Conservation (phyloP, 1,139 yeast species). For the Pneumocystis canis region DNA sequence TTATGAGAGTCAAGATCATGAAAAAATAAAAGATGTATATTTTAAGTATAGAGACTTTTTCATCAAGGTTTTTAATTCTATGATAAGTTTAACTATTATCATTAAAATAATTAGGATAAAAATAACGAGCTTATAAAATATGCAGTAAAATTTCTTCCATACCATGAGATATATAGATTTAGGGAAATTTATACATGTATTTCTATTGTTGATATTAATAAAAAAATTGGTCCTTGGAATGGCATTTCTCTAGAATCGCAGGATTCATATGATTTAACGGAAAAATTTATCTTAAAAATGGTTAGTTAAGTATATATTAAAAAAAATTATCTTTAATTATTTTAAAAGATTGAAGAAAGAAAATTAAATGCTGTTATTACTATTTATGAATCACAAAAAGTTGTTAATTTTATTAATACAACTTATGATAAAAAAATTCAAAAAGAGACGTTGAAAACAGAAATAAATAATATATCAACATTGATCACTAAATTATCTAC, state of each 20-base stretch:
- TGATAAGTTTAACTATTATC: not conserved
- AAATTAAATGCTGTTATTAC: not conserved
- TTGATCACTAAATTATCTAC: not conserved
- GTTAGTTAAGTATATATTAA: not conserved
- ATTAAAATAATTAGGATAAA: not conserved
- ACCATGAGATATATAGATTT: not conserved
- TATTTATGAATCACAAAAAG: not conserved
- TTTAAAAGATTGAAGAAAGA: not conserved
- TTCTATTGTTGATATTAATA: not conserved
- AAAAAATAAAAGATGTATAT: not conserved
- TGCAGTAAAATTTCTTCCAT: not conserved
- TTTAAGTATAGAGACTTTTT: not conserved
- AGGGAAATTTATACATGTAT: not conserved
- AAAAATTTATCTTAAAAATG: not conserved
- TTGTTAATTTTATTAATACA: not conserved
- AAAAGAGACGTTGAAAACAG: not conserved
- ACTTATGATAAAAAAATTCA: not conserved
- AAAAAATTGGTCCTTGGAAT: not conserved
- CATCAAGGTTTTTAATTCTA: not conserved
- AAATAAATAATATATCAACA: not conserved
- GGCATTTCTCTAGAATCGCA: not conserved
- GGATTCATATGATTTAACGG: not conserved
- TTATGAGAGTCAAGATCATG: not conserved
- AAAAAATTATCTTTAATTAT: not conserved
- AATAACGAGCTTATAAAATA: not conserved